Percentiles rank a stretch among this genome's conserved stretches.
Conservation (phyloP, 805 yeast genomes). For the Candida coquimbonensis region DNA sequence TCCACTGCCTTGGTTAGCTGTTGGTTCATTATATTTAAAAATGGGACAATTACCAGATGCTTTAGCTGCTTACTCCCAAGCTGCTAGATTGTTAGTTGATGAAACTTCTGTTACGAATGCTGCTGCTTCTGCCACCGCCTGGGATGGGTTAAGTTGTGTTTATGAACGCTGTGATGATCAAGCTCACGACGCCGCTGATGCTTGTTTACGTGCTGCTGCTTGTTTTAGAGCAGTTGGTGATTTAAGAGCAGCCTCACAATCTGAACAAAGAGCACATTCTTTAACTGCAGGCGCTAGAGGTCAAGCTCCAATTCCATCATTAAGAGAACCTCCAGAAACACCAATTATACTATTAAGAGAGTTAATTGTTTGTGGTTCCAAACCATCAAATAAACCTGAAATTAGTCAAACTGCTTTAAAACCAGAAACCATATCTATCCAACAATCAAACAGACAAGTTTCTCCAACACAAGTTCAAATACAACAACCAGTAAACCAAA, state of each 20-base stretch:
- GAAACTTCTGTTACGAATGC: slow-evolving; percentile 35
- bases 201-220: slow-evolving; percentile 43
- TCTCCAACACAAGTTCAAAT: not conserved
- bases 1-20: slow-evolving; percentile 62
- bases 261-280: slow-evolving; percentile 38
- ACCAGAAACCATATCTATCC: slow-evolving; percentile 2
- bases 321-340: slow-evolving; percentile 41
- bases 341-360: slow-evolving; percentile 31
- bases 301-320: slow-evolving; percentile 37
- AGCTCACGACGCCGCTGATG: slow-evolving; percentile 52
- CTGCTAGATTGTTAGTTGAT: slow-evolving; percentile 44
- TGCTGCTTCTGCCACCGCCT: slow-evolving; percentile 44
- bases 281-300: slow-evolving; percentile 37
- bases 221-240: slow-evolving; percentile 45
- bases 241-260: slow-evolving; percentile 30
- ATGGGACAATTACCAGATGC: slow-evolving; percentile 60
- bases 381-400: slow-evolving; percentile 3
- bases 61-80: slow-evolving; percentile 60
- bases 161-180: slow-evolving; percentile 60
- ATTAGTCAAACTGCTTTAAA: slow-evolving; percentile 1
- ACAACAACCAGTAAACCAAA: not conserved
- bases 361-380: slow-evolving; percentile 21
- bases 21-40: slow-evolving; percentile 53
- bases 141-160: slow-evolving; percentile 60
- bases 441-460: not conserved